These are phyloP conservation scores for Chalciporus piperatus DNA, from an alignment of 768 basidiomycete species.

Conservation along the genomic window DNA sequence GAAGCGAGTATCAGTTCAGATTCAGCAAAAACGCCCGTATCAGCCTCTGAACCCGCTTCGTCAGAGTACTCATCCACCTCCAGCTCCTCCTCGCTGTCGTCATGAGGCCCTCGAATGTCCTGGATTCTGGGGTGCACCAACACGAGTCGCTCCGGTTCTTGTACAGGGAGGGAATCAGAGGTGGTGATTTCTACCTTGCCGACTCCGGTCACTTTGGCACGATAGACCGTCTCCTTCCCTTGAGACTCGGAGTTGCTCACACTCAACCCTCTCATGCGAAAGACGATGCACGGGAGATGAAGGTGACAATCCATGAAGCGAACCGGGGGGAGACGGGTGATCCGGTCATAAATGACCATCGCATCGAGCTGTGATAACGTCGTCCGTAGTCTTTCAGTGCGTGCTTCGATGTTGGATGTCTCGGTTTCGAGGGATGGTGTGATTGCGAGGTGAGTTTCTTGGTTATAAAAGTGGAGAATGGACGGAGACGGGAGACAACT, in stretches of 20 bases:
- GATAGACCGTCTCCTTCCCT: neutral
- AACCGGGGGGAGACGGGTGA: neutral
- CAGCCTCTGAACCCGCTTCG: neutral
- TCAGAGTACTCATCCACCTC: neutral
- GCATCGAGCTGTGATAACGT: neutral
- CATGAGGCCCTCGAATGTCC: neutral
- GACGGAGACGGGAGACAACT: neutral
- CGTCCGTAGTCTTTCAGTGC: neutral
- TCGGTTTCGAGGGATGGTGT: neutral
- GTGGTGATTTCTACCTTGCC: slow-evolving; percentile 2
- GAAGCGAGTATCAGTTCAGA: neutral
- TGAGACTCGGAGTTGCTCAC: neutral
- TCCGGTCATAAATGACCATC: neutral
- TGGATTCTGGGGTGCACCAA: slow-evolving; percentile 13
- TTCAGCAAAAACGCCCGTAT: neutral
- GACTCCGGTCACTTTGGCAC: neutral
- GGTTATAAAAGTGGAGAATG: neutral
- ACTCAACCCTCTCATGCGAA: neutral
- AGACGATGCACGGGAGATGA: slow-evolving; percentile 5
- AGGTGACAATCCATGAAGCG: slow-evolving; percentile 2
- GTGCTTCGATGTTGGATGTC: neutral
- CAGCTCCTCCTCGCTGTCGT: neutral
- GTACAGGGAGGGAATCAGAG: neutral
- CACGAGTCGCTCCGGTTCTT: neutral
- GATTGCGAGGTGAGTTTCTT: neutral